Percentiles rank a stretch among this genome's conserved stretches.
Conservation (phyloP, 768 basidiomycete species). For the Hydnum rufescens region DNA sequence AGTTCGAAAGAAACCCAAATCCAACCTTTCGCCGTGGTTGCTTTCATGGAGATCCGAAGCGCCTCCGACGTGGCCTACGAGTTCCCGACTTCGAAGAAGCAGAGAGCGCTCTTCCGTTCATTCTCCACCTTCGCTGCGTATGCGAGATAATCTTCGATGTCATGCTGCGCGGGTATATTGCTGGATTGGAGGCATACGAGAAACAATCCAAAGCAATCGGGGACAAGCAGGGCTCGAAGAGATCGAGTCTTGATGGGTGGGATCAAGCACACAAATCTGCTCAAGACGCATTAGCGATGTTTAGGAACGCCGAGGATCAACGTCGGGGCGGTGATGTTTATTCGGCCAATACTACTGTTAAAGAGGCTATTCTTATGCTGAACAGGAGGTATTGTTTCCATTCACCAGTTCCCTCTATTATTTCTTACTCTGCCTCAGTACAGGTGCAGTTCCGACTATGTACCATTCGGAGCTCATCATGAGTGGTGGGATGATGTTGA, state of each 20-base stretch:
- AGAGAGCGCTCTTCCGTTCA: background rate
- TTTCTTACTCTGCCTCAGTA: background rate
- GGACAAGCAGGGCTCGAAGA: background rate
- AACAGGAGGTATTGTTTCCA: background rate
- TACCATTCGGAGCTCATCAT: background rate
- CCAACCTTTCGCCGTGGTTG: background rate
- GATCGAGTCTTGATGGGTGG: background rate
- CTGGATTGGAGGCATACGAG: background rate
- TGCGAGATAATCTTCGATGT: background rate
- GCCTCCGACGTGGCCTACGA: background rate
- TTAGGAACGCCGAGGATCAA: background rate
- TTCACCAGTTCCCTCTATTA: background rate
- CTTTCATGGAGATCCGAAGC: background rate
- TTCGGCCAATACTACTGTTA: background rate
- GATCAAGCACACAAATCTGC: background rate
- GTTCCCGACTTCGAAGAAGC: background rate
- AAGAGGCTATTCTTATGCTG: background rate
- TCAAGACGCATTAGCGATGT: background rate
- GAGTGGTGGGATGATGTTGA: background rate
- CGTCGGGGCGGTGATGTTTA: background rate
- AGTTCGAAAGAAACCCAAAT: background rate
- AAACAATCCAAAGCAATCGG: background rate
- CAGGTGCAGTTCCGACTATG: background rate
- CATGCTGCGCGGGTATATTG: background rate
- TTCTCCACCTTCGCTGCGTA: background rate